These are phyloP conservation scores for Sporothrix pallida DNA, from an alignment of 2,329 filamentous ascomycete species.

Conservation along the genomic window DNA sequence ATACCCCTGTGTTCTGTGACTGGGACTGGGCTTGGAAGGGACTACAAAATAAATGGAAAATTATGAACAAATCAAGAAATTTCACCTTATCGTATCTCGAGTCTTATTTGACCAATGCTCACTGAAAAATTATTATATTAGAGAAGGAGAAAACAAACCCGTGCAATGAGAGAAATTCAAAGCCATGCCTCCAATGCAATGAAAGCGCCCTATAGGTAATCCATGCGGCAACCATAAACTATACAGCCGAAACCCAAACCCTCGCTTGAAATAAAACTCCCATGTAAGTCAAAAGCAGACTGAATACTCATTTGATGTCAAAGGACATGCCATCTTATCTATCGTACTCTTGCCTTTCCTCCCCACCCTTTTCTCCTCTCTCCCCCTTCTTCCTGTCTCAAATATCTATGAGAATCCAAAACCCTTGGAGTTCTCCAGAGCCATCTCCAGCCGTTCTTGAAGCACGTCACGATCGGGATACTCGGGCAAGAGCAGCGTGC, in stretches of 20 bases:
- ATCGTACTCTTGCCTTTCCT: not conserved
- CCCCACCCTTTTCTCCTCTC: not conserved
- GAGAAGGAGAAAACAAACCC: too few relatives aligned
- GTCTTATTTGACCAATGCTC: not conserved
- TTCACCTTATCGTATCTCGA: not conserved
- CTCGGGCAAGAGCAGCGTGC: conserved; percentile 82
- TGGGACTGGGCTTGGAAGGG: conserved; percentile 10
- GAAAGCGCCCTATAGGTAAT: too few relatives aligned
- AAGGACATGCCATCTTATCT: not conserved
- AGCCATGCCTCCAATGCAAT: too few relatives aligned
- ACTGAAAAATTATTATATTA: too few relatives aligned
- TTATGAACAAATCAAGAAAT: not conserved
- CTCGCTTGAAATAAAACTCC: conserved; percentile 2
- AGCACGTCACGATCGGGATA: conserved; percentile 75
- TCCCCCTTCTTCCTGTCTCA: not conserved
- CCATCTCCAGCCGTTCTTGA: conserved; percentile 77
- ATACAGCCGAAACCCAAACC: conserved; percentile 1
- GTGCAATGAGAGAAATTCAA: too few relatives aligned
- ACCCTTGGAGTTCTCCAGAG: conserved; percentile 84
- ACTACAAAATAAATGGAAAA: conserved; percentile 17
- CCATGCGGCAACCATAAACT: not conserved
- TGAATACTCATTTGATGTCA: not conserved
- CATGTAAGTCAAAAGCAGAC: not conserved
- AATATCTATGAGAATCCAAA: conserved; percentile 75
- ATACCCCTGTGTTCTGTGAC: conserved; percentile 27